Percentiles rank a stretch among this genome's conserved stretches.
Conservation (phyloP, 768 basidiomycete genomes). For the Suillus ampliporus region DNA sequence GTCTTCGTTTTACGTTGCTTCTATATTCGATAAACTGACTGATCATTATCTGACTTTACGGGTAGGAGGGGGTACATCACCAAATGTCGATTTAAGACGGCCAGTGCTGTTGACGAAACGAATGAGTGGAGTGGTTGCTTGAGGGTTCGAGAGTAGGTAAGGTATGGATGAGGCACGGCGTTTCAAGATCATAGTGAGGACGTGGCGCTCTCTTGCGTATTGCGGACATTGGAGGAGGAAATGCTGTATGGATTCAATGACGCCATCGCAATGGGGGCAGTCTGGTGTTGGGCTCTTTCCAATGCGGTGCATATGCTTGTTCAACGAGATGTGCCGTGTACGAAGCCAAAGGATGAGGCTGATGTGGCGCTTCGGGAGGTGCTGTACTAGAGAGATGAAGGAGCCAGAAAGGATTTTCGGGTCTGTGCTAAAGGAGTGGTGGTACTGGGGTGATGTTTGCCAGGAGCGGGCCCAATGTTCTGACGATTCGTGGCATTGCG, state of each 20-base stretch:
- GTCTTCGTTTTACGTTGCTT: too few relatives aligned
- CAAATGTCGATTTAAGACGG: neutral
- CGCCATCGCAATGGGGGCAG: constrained; percentile 32
- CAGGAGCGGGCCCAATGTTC: neutral
- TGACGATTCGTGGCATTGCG: neutral
- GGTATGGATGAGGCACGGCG: constrained; percentile 8
- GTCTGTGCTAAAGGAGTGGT: neutral
- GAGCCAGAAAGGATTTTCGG: neutral
- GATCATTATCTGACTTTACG: neutral
- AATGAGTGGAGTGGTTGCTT: constrained; percentile 9
- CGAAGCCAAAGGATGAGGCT: constrained; percentile 21
- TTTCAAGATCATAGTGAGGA: neutral
- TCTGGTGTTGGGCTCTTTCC: constrained; percentile 23
- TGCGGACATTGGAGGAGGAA: constrained; percentile 25
- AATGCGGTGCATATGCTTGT: constrained; percentile 37
- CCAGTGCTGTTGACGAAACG: constrained; percentile 13
- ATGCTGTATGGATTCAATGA: neutral
- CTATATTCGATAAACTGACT: too few relatives aligned
- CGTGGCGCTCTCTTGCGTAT: constrained; percentile 12
- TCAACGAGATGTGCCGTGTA: constrained; percentile 36
- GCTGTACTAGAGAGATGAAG: neutral
- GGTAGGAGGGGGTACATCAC: constrained; percentile 3
- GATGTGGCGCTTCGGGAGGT: constrained; percentile 3
- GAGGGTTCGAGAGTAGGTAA: constrained; percentile 7
- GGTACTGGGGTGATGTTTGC: constrained; percentile 8